These are phyloP conservation scores for Tremella yokohamensis DNA, from an alignment of 768 basidiomycete genomes.

Conservation along the genomic window DNA sequence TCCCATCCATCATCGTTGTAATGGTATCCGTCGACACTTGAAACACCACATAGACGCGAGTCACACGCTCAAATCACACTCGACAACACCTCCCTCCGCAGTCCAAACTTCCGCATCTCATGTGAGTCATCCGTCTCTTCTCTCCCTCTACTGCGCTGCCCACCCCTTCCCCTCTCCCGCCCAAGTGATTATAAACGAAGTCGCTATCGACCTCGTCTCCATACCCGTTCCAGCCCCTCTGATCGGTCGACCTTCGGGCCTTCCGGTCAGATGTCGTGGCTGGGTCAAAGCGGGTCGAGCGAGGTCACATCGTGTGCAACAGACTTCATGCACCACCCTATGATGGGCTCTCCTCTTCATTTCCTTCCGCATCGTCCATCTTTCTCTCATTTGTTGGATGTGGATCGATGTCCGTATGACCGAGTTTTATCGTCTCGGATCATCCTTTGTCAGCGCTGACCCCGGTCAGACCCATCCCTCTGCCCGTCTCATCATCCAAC, in stretches of 20 bases:
- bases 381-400: no score
- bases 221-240: conserved; percentile 8
- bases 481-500: neutral
- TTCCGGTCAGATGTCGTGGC: conserved; percentile 11
- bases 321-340: conserved; percentile 46
- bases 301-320: conserved; percentile 25
- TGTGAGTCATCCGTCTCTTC: no score
- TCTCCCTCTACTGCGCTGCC: neutral
- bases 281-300: conserved; percentile 2
- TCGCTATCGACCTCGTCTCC: conserved; percentile 25
- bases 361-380: conserved; percentile 5
- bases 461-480: no score
- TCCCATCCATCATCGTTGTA: neutral
- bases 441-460: no score
- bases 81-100: neutral
- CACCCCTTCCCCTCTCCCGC: neutral
- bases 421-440: no score
- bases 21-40: neutral
- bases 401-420: no score
- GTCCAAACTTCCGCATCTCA: neutral
- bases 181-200: conserved; percentile 39
- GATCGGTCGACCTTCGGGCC: neutral
- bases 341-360: conserved; percentile 20
- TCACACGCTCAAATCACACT: neutral
- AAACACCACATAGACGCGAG: neutral